Evolutionary conservation across 352 stramenopile genomes (phyloP), one percentile per base, ranked within the genome.

Genomic region (Globisporangium ultimum): DNA sequence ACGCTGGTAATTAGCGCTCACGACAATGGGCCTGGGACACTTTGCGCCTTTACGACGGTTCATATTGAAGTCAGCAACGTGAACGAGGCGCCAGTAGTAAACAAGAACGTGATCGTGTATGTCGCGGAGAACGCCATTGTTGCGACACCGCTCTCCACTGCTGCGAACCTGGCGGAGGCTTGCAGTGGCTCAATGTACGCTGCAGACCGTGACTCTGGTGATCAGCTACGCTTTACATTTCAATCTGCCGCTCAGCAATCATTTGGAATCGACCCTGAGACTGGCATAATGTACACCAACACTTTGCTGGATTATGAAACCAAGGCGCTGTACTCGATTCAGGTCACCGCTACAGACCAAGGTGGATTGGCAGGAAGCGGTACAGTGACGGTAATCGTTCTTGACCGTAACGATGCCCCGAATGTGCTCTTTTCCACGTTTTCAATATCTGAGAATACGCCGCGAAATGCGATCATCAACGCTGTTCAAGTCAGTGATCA

Each of bases 11-110:
- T 75, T 2, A 59, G 67, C 17, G 67, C 47, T 1, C 61, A 54
- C 3, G 64, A 75, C 62, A 71, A 72, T 36, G 67, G 67, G 13
- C 51, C 64, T 34, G 67, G 67, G 7, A 47, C 42, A 2, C 54
- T 78, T 1, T 66, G 56, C 20, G 45, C 50, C 2, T 75, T 71
- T 18, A 49, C 63, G 13, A 62, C 18, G 6, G 58, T 73, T 15
- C 48, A 48, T 15, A 55, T 78, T 12, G 24, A 55, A 10, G 50
- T 78, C 8, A 47, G 6, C 9, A 48, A 78, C 22, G 58, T 73
- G 1, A 78, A 78, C 42, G 70, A 78, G 45, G 17, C 64, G 3
- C 70, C 70, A 0, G 20, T 8, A 20, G 24, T 63, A 11, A 48
- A 13, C 1, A 56, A 59, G 22, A 28, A 45, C 7, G 28, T 71